These are phyloP conservation scores for Lyophyllum atratum DNA, from an alignment of 768 basidiomycete species.

Conservation along the genomic window DNA sequence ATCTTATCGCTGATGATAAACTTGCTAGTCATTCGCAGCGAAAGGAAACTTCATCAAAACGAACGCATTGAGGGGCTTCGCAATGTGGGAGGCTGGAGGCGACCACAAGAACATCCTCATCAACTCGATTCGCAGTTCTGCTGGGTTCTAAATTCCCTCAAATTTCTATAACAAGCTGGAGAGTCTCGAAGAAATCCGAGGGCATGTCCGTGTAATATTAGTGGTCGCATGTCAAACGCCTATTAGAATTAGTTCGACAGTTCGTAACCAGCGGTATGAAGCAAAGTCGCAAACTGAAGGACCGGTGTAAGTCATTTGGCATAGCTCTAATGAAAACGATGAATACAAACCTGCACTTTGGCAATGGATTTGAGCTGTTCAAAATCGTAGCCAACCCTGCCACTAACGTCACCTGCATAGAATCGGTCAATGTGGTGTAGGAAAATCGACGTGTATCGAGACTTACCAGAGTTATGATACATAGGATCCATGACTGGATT, in stretches of 20 bases:
- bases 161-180: neutral
- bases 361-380: slow-evolving; percentile 81
- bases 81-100: slow-evolving; percentile 75
- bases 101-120: slow-evolving; percentile 53
- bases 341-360: slow-evolving; percentile 72
- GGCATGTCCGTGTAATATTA: neutral
- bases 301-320: neutral
- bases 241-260: slow-evolving; percentile 18
- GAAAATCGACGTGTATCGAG: neutral
- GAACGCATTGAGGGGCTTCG: slow-evolving; percentile 58
- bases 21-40: slow-evolving; percentile 39
- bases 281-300: slow-evolving; percentile 62
- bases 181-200: neutral
- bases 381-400: slow-evolving; percentile 81
- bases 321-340: neutral
- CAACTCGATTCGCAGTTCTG: slow-evolving; percentile 39
- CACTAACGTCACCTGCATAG: slow-evolving; percentile 68
- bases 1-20: neutral
- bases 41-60: slow-evolving; percentile 62
- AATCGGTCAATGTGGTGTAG: slow-evolving; percentile 1
- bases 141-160: slow-evolving; percentile 19
- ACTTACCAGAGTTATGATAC: slow-evolving; percentile 81
- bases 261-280: slow-evolving; percentile 71
- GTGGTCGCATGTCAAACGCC: neutral
- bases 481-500: slow-evolving; percentile 77